phyloP scores from a whole-genome alignment of 805 yeast genomes.

The Candida montana region DNA sequence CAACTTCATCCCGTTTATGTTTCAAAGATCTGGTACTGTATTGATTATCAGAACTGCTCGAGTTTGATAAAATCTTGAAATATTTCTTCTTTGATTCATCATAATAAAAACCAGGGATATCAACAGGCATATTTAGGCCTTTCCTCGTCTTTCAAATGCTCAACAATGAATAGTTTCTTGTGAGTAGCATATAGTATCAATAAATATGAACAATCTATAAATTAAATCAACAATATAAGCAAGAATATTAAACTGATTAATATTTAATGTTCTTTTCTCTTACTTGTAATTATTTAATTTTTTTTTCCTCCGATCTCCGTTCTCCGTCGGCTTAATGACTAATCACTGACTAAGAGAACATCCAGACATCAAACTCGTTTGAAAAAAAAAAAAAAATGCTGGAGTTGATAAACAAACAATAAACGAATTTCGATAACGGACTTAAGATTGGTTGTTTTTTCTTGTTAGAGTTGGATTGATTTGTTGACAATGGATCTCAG shows the following conservation, averaged over 20 bases:
- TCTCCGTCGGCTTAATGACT: neutral
- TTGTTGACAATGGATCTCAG: slow-evolving; percentile 50
- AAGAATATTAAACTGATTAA: too few relatives aligned
- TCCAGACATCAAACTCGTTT: neutral
- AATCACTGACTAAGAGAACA: neutral
- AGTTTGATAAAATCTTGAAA: slow-evolving; percentile 21
- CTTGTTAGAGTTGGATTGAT: neutral
- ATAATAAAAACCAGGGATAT: slow-evolving; percentile 24
- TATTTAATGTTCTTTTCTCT: too few relatives aligned
- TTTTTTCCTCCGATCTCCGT: too few relatives aligned
- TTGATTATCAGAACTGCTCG: slow-evolving; percentile 7
- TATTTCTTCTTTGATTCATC: slow-evolving; percentile 22
- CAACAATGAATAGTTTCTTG: too few relatives aligned
- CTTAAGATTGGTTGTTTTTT: too few relatives aligned
- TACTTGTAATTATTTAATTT: too few relatives aligned
- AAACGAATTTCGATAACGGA: neutral
- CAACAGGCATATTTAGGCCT: slow-evolving; percentile 14
- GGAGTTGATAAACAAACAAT: too few relatives aligned
- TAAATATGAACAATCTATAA: too few relatives aligned
- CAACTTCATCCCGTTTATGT: slow-evolving; percentile 10
- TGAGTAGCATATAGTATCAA: too few relatives aligned
- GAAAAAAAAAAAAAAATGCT: too few relatives aligned
- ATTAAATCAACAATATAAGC: too few relatives aligned
- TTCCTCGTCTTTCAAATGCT: too few relatives aligned
- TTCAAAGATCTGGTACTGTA: slow-evolving; percentile 13